A percentile compares a stretch with the other conserved stretches of the same genome.
phyloP scores from a whole-genome alignment of 164 flowering plant genomes.

The Chimonanthus praecox region DNA sequence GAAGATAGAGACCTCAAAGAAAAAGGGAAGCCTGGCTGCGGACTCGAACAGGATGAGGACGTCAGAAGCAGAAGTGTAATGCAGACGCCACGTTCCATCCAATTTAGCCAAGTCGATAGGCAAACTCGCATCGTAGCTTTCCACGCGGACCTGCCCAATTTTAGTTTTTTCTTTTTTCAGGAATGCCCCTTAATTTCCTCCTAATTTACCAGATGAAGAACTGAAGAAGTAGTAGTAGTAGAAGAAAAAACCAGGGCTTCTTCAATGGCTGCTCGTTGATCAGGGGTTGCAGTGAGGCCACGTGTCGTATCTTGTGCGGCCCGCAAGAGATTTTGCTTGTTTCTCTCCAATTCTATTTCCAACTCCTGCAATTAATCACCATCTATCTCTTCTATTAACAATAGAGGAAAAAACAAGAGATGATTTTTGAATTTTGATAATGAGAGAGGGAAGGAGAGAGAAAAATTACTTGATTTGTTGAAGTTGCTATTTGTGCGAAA shows the following conservation, averaged over 20 bases:
- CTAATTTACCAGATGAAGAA: not conserved
- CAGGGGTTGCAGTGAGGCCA: constrained; percentile 58
- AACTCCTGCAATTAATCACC: not conserved
- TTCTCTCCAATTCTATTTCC: constrained; percentile 42
- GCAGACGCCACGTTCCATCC: constrained; percentile 98
- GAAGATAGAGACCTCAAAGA: constrained; percentile 44
- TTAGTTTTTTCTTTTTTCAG: not conserved
- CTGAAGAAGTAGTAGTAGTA: not conserved
- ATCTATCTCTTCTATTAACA: not conserved
- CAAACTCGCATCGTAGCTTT: constrained; percentile 50
- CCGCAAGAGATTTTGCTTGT: constrained; percentile 54
- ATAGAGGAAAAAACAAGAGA: not conserved
- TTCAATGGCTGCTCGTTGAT: constrained; percentile 74
- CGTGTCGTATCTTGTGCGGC: constrained; percentile 72
- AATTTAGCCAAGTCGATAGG: constrained; percentile 48
- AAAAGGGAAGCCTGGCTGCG: constrained; percentile 63
- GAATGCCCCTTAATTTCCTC: not conserved
- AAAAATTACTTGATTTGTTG: constrained; percentile 2
- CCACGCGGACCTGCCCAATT: constrained; percentile 55
- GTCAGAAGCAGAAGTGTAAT: constrained; percentile 93
- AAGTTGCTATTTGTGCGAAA: constrained; percentile 9
- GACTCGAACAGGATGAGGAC: constrained; percentile 78
- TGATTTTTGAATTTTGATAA: not conserved
- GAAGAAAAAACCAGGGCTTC: constrained; percentile 57
- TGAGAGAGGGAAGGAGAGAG: not conserved